Conservation (phyloP, 1,284 basidiomycete species). For the Malassezia restricta region DNA sequence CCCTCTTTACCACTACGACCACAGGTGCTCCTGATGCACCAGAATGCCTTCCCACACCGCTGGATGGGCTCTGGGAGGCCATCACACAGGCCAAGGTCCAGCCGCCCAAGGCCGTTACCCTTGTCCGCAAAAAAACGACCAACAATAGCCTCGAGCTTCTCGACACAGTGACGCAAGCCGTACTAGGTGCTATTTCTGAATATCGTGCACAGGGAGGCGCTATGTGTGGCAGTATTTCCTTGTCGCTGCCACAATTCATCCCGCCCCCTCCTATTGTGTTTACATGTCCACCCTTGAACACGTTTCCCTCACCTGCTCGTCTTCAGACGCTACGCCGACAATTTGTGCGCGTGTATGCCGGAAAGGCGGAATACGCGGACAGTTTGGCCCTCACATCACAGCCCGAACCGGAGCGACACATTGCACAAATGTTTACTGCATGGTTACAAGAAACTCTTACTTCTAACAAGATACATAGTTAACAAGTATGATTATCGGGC, state of each 20-base stretch:
- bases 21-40: background rate
- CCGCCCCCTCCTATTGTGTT: constrained; percentile 11
- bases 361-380: constrained; percentile 25
- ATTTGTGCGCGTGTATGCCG: constrained; percentile 36
- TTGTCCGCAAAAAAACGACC: constrained; percentile 44
- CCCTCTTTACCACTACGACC: constrained; percentile 59
- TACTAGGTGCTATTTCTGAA: constrained; percentile 25
- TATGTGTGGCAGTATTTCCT: constrained; percentile 9
- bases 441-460: constrained; percentile 24
- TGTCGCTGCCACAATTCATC: constrained; percentile 20
- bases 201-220: constrained; percentile 14
- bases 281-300: background rate
- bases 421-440: constrained; percentile 28
- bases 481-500: background rate
- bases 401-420: constrained; percentile 18
- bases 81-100: constrained; percentile 67
- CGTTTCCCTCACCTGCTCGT: constrained; percentile 18
- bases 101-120: constrained; percentile 68
- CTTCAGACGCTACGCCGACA: constrained; percentile 33
- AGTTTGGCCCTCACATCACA: constrained; percentile 25
- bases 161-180: constrained; percentile 34
- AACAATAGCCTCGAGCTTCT: constrained; percentile 47
- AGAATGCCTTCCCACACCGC: constrained; percentile 52
- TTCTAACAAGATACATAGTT: constrained; percentile 2
- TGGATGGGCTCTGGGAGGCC: constrained; percentile 65